These are phyloP conservation scores for Camellia japonica DNA, from an alignment of 148 eudicot genomes.

Conservation along the genomic window DNA sequence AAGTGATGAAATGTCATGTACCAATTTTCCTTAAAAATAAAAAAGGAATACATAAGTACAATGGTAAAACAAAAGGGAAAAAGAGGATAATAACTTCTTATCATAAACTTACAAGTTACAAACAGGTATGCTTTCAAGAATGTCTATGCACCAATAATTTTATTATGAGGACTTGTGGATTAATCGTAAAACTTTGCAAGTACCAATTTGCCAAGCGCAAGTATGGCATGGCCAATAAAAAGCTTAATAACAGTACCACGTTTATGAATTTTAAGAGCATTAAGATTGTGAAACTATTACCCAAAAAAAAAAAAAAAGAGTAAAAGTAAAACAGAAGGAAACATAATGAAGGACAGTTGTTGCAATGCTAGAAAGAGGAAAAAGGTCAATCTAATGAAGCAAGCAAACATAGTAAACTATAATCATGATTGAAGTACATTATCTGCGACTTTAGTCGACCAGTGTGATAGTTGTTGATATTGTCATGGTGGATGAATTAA, in stretches of 20 bases:
- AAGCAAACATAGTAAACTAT: not conserved
- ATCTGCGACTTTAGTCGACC: not conserved
- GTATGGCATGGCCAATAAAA: not conserved
- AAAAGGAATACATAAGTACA: not conserved
- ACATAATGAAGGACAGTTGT: not conserved
- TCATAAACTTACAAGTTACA: not conserved
- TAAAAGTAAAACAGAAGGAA: not conserved
- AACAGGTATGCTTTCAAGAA: not conserved
- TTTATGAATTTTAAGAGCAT: not conserved
- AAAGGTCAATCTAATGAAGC: not conserved
- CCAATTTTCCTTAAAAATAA: constrained; percentile 35
- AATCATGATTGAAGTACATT: not conserved
- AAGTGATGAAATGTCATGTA: constrained; percentile 28
- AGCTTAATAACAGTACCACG: not conserved
- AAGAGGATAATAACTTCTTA: not conserved
- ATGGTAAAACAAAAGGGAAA: not conserved
- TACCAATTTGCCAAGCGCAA: not conserved
- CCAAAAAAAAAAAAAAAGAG: not conserved
- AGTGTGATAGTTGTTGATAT: not conserved
- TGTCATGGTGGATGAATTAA: not conserved
- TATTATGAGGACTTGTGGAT: not conserved
- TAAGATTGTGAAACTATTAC: not conserved
- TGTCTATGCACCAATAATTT: not conserved
- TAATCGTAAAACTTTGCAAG: not conserved
- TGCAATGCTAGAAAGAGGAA: not conserved